These are phyloP conservation scores for Magnusiomyces fungicola DNA, from an alignment of 1,139 yeast species.

Conservation along the genomic window DNA sequence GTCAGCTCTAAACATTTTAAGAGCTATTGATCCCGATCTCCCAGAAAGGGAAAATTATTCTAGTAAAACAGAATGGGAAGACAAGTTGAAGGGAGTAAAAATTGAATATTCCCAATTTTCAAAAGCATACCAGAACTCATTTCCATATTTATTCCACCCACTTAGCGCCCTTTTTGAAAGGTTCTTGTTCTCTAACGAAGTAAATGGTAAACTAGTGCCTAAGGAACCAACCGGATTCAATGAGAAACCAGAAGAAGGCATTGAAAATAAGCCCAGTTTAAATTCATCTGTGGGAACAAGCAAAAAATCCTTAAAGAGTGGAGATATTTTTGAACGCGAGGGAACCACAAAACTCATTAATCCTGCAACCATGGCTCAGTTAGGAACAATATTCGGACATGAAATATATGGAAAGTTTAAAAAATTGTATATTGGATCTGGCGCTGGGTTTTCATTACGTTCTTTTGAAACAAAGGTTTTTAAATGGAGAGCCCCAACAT, in stretches of 20 bases:
- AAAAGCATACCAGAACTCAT: constrained; percentile 16
- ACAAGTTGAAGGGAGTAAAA: constrained; percentile 15
- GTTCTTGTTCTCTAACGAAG: constrained; percentile 15
- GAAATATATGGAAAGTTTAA: constrained; percentile 38
- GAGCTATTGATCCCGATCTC: constrained; percentile 16
- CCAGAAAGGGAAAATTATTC: constrained; percentile 6
- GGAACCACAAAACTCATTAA: constrained; percentile 33
- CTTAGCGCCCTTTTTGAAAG: constrained; percentile 24
- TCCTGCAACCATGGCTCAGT: constrained; percentile 37
- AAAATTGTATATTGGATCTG: constrained; percentile 64
- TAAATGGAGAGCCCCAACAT: constrained; percentile 87
- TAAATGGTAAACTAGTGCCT: not conserved
- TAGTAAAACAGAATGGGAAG: constrained; percentile 1
- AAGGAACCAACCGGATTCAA: too few species aligned
- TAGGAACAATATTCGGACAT: constrained; percentile 30
- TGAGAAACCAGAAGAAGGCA: too few species aligned
- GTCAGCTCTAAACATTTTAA: constrained; percentile 18
- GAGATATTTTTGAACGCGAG: constrained; percentile 1
- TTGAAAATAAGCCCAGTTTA: too few species aligned
- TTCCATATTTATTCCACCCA: constrained; percentile 24
- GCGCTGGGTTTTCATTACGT: constrained; percentile 78
- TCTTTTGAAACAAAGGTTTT: constrained; percentile 77
- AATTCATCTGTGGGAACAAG: too few species aligned
- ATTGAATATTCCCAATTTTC: constrained; percentile 20
- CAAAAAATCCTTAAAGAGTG: not conserved